Conservation (phyloP, 306 rosid species). For the Sicyos baderoa region DNA sequence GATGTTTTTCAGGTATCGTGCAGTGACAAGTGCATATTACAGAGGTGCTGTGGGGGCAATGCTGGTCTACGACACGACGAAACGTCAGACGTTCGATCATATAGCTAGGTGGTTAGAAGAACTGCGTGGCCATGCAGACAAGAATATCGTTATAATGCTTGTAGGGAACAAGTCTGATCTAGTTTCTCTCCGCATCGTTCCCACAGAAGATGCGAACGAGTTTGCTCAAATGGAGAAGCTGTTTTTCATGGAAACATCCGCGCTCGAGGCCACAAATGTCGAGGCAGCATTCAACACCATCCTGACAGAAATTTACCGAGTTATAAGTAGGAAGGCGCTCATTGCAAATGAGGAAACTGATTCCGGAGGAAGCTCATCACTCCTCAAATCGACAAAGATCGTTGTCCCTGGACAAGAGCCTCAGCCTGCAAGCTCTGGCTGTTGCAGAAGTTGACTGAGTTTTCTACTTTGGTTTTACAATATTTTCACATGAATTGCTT, state of each 20-base stretch:
- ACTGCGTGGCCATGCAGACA: constrained; percentile 64
- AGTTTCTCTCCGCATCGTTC: constrained; percentile 54
- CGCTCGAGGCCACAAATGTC: constrained; percentile 79
- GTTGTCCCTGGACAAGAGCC: constrained; percentile 50
- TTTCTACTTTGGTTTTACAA: background rate
- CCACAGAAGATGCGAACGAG: constrained; percentile 63
- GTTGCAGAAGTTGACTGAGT: constrained; percentile 51
- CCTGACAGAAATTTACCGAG: constrained; percentile 67
- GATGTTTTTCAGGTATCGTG: constrained; percentile 64
- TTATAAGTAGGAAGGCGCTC: constrained; percentile 56
- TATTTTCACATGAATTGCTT: background rate
- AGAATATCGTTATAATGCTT: constrained; percentile 68
- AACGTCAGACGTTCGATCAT: constrained; percentile 63
- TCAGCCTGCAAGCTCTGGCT: constrained; percentile 34
- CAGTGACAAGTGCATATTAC: constrained; percentile 91
- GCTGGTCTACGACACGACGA: constrained; percentile 80
- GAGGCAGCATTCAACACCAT: constrained; percentile 69
- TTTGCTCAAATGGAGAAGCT: constrained; percentile 66
- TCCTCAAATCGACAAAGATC: constrained; percentile 52
- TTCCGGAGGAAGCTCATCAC: constrained; percentile 54
- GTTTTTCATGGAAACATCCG: constrained; percentile 86
- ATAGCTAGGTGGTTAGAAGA: constrained; percentile 79
- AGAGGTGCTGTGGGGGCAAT: constrained; percentile 93
- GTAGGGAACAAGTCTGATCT: constrained; percentile 88
- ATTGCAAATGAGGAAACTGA: constrained; percentile 43